A percentile compares a stretch with the other conserved stretches of the same genome.
phyloP scores from a whole-genome alignment of 768 basidiomycete species.

The Amanita polypyramis region DNA sequence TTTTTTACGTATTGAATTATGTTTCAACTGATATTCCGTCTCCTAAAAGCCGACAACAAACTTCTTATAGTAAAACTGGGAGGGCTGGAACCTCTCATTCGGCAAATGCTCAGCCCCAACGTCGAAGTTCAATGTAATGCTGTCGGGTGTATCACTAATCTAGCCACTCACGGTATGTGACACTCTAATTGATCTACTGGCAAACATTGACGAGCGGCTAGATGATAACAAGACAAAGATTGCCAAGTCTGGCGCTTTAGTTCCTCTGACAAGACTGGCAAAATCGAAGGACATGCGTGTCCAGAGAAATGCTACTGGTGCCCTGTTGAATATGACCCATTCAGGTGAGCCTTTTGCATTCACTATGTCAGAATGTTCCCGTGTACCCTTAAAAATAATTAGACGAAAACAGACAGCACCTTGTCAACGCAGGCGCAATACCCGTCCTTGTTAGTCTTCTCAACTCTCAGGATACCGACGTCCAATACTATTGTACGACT shows the following conservation, averaged over 20 bases:
- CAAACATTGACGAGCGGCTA: slow-evolving; percentile 21
- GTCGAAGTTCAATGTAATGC: slow-evolving; percentile 99
- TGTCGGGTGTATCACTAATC: slow-evolving; percentile 96
- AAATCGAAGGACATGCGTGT: slow-evolving; percentile 99
- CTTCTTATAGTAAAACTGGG: slow-evolving; percentile 96
- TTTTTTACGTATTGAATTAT: slow-evolving; percentile 3
- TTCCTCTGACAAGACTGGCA: slow-evolving; percentile 91
- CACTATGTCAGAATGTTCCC: not conserved
- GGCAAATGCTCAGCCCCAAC: slow-evolving; percentile 98
- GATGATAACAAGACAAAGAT: slow-evolving; percentile 99
- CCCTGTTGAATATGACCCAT: slow-evolving; percentile 98
- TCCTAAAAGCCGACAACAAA: slow-evolving; percentile 85
- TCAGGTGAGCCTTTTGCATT: slow-evolving; percentile 51
- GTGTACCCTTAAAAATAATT: not conserved
- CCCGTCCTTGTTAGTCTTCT: slow-evolving; percentile 92
- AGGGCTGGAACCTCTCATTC: slow-evolving; percentile 93
- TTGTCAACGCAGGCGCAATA: slow-evolving; percentile 97
- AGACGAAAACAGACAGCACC: slow-evolving; percentile 98
- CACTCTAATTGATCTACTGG: slow-evolving; percentile 1
- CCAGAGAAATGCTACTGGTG: slow-evolving; percentile 96
- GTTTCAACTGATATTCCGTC: slow-evolving; percentile 8
- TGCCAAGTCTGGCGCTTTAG: slow-evolving; percentile 97
- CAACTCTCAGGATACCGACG: slow-evolving; percentile 97
- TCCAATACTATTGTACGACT: slow-evolving; percentile 99
- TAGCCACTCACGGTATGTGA: slow-evolving; percentile 88